Percentiles rank a stretch among this genome's conserved stretches.
phyloP scores from a whole-genome alignment of 176 grass and related monocot species.

The Oryza glaberrima region DNA sequence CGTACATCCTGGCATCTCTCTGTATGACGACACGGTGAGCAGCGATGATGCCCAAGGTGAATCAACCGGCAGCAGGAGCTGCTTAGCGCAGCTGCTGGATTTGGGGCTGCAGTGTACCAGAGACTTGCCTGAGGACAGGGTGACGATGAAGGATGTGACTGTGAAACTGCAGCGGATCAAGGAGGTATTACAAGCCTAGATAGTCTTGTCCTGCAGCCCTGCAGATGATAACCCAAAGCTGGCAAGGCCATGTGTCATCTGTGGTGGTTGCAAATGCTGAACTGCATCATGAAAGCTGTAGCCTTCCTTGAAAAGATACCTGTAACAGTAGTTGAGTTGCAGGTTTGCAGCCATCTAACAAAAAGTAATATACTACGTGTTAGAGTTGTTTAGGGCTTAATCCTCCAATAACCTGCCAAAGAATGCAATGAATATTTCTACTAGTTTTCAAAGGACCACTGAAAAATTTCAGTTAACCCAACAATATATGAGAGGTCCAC shows the following conservation, averaged over 20 bases:
- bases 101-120: conserved; percentile 23
- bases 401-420: neutral
- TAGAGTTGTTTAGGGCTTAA: neutral
- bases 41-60: neutral
- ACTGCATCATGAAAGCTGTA: neutral
- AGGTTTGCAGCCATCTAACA: neutral
- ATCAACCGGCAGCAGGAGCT: neutral
- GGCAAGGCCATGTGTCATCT: no score
- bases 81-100: conserved; percentile 13
- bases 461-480: neutral
- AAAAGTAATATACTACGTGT: neutral
- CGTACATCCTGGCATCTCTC: conserved; percentile 8
- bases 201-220: neutral
- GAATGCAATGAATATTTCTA: neutral
- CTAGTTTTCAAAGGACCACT: neutral
- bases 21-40: neutral
- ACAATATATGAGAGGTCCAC: neutral
- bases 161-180: neutral
- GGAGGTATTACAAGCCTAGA: neutral
- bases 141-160: conserved; percentile 32
- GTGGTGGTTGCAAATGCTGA: no score
- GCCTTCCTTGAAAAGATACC: neutral
- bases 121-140: conserved; percentile 27
- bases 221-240: no score
- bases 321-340: neutral